Conservation (phyloP, 2,329 filamentous ascomycete species). For the Teratosphaeriaceae sp. region DNA sequence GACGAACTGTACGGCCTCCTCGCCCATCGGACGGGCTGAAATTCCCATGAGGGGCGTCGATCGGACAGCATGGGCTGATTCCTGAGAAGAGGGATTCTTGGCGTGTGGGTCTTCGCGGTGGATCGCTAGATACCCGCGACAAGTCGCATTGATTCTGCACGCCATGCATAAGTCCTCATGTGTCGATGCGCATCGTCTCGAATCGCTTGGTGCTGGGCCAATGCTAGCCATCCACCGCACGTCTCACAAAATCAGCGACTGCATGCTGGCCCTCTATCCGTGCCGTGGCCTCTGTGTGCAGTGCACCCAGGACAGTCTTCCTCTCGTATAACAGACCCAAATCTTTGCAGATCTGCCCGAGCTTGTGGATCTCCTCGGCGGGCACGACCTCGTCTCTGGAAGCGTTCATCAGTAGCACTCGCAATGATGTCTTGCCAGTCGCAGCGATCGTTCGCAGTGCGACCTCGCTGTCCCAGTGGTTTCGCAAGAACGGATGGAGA, state of each 20-base stretch:
- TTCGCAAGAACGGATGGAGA: conserved; percentile 66
- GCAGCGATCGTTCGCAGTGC: conserved; percentile 35
- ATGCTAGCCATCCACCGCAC: neutral
- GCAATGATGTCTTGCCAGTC: conserved; percentile 11
- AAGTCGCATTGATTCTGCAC: too few relatives aligned
- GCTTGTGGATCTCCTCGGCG: conserved; percentile 48
- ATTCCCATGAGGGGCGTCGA: too few relatives aligned
- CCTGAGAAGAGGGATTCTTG: too few relatives aligned
- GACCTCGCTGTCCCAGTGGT: conserved; percentile 43
- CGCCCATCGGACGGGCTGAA: too few relatives aligned
- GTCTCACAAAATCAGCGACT: conserved; percentile 25
- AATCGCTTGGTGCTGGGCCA: too few relatives aligned
- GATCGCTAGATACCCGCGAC: too few relatives aligned
- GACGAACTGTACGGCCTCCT: too few relatives aligned
- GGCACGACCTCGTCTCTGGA: conserved; percentile 52
- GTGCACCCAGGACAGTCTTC: conserved; percentile 37
- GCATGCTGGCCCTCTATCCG: conserved; percentile 37
- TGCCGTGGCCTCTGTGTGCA: conserved; percentile 45
- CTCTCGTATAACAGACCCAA: conserved; percentile 31
- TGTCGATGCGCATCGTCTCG: too few relatives aligned
- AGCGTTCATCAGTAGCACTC: conserved; percentile 51
- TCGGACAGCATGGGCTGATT: too few relatives aligned
- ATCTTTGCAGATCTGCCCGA: conserved; percentile 37
- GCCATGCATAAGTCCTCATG: too few relatives aligned
- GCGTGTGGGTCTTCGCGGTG: too few relatives aligned